These are phyloP conservation scores for Stevia rebaudiana DNA, from an alignment of 140 eudicot genomes.

Conservation along the genomic window DNA sequence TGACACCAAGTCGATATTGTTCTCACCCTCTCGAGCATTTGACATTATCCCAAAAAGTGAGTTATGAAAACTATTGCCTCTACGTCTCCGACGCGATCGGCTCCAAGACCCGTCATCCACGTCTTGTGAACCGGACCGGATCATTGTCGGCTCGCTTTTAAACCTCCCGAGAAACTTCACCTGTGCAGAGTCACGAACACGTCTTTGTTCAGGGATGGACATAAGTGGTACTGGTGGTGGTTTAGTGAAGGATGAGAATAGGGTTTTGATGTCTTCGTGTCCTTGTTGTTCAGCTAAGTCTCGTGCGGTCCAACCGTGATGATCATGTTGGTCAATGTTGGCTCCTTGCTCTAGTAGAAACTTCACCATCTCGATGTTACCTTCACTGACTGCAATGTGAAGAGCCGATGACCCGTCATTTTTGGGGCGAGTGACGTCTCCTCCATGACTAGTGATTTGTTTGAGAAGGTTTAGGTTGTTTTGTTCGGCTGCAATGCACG, in stretches of 20 bases:
- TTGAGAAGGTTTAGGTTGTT: conserved; percentile 57
- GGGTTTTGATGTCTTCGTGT: conserved; percentile 62
- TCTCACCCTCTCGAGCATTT: conserved; percentile 45
- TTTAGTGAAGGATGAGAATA: conserved; percentile 38
- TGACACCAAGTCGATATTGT: conserved; percentile 31
- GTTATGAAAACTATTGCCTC: conserved; percentile 51
- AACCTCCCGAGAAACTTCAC: conserved; percentile 62
- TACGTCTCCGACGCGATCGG: conserved; percentile 42
- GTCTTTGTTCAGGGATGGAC: conserved; percentile 38
- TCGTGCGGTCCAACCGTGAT: conserved; percentile 69
- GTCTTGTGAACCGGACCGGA: conserved; percentile 28
- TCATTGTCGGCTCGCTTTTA: conserved; percentile 60
- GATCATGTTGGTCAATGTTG: conserved; percentile 42
- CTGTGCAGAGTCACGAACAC: conserved; percentile 9
- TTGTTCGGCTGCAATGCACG: conserved; percentile 69
- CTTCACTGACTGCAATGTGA: conserved; percentile 81
- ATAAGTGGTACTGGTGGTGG: conserved; percentile 28
- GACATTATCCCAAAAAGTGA: conserved; percentile 90
- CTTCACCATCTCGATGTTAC: conserved; percentile 57
- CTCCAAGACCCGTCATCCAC: conserved; percentile 33
- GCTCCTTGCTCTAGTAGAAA: conserved; percentile 62
- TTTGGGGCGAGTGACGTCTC: conserved; percentile 52
- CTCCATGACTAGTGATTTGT: conserved; percentile 45
- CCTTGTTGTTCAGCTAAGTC: conserved; percentile 94
- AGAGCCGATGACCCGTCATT: conserved; percentile 70